A percentile compares a stretch with the other conserved stretches of the same genome.
These are phyloP conservation scores for Combretum micranthum DNA, from an alignment of 345 rosid species.

Conservation along the genomic window DNA sequence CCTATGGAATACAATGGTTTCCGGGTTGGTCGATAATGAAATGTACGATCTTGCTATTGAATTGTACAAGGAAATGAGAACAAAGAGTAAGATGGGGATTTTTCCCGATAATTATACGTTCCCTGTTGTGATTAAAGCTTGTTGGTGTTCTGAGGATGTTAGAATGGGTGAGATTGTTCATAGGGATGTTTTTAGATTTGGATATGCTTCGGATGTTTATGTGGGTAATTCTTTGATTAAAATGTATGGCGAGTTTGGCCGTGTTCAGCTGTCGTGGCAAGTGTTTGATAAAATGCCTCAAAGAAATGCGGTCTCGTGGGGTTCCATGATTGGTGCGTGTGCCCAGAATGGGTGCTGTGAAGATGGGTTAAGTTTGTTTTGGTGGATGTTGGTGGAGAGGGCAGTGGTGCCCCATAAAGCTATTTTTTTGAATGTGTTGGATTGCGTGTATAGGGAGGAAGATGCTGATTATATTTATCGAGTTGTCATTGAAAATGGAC, in stretches of 20 bases:
- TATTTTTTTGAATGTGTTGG: slow-evolving; percentile 22
- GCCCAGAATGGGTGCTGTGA: slow-evolving; percentile 9
- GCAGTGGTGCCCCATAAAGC: slow-evolving; percentile 9
- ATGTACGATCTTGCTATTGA: slow-evolving; percentile 9
- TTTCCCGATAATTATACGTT: slow-evolving; percentile 29
- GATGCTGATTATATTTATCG: slow-evolving; percentile 18
- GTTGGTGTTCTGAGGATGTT: slow-evolving; percentile 17
- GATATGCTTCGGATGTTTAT: slow-evolving; percentile 21
- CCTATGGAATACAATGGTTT: slow-evolving; percentile 33
- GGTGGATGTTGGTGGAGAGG: slow-evolving; percentile 23
- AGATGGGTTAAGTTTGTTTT: slow-evolving; percentile 22
- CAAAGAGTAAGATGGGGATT: slow-evolving; percentile 4
- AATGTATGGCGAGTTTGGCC: slow-evolving; percentile 33
- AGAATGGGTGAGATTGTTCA: slow-evolving; percentile 23
- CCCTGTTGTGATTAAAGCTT: slow-evolving; percentile 37
- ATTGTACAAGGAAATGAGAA: slow-evolving; percentile 25
- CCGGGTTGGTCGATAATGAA: slow-evolving; percentile 21
- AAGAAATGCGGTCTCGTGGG: slow-evolving; percentile 30
- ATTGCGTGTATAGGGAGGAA: slow-evolving; percentile 11
- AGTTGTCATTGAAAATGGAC: slow-evolving; percentile 15
- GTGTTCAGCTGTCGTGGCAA: slow-evolving; percentile 5
- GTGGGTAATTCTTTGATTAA: slow-evolving; percentile 30
- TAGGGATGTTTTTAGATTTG: slow-evolving; percentile 14
- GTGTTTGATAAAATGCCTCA: slow-evolving; percentile 26
- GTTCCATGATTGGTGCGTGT: slow-evolving; percentile 22